Base-by-base conservation (phyloP, 495 filamentous ascomycete species). In the Amphirosellinia nigrospora region DNA sequence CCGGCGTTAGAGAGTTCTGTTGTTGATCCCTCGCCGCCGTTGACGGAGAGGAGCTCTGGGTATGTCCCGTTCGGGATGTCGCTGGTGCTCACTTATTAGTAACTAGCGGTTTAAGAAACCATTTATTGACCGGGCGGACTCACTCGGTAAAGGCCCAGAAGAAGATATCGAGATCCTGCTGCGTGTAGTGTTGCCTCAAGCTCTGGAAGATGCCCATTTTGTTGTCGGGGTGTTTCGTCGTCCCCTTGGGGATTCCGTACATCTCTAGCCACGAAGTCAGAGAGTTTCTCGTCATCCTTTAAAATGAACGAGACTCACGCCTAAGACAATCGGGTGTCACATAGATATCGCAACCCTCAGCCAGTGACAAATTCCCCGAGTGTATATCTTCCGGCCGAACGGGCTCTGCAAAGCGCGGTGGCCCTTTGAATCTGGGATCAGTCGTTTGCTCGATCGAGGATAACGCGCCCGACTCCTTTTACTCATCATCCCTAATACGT, bases 141-240 rank as follows among this genome's bases (percentile, higher is more conserved):
- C 59, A 79, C 77, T 68, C 64, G 2, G 77, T 74, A 36, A 85
- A 87, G 36, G 83, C 83, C 19, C 71, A 73, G 78, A 90, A 91
- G 78, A 88, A 91, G 6, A 82, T 71, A 68, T 90, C 78, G 4
- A 92, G 78, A 69, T 91, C 89, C 5, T 82, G 76, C 67, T 90
- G 87, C 19, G 79, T 74, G 43, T 81, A 83, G 23, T 78, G 76
- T 55, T 80, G 78, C 3, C 73, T 71, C 16, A 78, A 70, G 11
- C 73, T 75, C 53, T 80, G 76, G 69, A 80, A 76, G 36, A 78
- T 76, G 11, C 78, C 78, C 61, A 77, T 76, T 45, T 66, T 75
- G 68, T 78, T 78, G 41, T 72, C 73, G 4, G 73, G 68, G 13
- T 75, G 67, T 0, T 73, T 75, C 66, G 71, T 74, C n/a, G 72